These are phyloP conservation scores for Sarocladium oryzae DNA, from an alignment of 2,329 filamentous ascomycete genomes.

Conservation along the genomic window DNA sequence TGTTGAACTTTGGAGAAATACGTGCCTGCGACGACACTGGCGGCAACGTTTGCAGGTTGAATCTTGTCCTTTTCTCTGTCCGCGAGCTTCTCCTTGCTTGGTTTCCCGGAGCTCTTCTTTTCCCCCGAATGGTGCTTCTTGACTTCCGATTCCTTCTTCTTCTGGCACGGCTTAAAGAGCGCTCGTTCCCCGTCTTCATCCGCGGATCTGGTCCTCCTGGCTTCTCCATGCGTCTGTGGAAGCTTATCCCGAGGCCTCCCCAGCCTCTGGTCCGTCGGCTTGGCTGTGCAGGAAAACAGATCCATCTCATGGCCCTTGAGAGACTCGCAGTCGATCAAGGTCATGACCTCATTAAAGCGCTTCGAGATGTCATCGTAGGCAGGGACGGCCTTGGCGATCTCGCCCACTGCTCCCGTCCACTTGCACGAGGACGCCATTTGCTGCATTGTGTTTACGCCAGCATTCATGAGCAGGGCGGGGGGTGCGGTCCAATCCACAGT, in stretches of 20 bases:
- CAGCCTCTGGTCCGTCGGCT: constrained; percentile 3
- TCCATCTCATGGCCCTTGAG: constrained; percentile 48
- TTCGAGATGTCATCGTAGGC: constrained; percentile 54
- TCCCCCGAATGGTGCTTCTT: constrained; percentile 18
- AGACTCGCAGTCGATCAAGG: constrained; percentile 61
- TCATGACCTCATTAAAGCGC: constrained; percentile 63
- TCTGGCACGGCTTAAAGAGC: constrained; percentile 3
- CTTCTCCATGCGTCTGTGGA: not conserved
- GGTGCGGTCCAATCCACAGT: not conserved
- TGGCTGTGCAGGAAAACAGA: constrained; percentile 36
- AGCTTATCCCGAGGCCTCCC: not conserved
- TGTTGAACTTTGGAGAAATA: constrained; percentile 72
- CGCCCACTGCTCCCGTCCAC: not conserved
- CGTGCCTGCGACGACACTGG: constrained; percentile 35
- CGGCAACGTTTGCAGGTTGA: constrained; percentile 7
- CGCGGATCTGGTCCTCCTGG: not conserved
- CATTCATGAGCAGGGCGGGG: not conserved
- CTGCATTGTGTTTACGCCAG: constrained; percentile 19
- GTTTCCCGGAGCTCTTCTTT: not conserved
- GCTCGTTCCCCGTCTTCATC: not conserved
- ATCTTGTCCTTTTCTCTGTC: constrained; percentile 17
- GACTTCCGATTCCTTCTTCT: constrained; percentile 20
- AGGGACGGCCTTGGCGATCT: constrained; percentile 30
- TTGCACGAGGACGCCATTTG: constrained; percentile 29
- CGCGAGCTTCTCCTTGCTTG: constrained; percentile 14